Conservation (phyloP, 2,329 filamentous ascomycete genomes). For the Paradendryphiella salina region DNA sequence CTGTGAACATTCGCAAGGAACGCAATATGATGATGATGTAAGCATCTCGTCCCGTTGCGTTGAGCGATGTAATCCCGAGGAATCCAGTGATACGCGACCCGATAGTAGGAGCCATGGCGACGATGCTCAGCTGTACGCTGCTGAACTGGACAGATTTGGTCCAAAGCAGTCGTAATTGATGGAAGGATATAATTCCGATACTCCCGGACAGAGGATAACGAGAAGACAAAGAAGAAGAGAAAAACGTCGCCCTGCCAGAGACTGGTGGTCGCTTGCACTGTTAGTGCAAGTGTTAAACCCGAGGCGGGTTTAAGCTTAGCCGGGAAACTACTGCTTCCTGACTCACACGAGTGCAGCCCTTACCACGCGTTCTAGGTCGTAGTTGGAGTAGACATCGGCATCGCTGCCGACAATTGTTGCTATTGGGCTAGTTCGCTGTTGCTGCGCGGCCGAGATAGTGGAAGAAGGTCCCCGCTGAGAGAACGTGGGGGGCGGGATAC, state of each 20-base stretch:
- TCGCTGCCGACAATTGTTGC: background rate
- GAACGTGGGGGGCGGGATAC: background rate
- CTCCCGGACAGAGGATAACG: slow-evolving; percentile 2
- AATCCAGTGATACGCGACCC: slow-evolving; percentile 32
- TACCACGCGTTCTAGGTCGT: background rate
- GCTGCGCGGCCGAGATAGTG: slow-evolving; percentile 12
- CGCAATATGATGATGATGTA: slow-evolving; percentile 51
- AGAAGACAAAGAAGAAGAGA: slow-evolving; percentile 13
- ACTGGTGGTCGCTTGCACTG: slow-evolving; percentile 8
- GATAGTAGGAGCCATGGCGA: slow-evolving; percentile 24
- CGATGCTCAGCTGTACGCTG: background rate
- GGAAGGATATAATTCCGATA: background rate
- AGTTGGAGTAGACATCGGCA: slow-evolving; percentile 1
- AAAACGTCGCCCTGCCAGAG: slow-evolving; percentile 9
- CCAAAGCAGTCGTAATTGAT: background rate
- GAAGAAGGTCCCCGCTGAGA: background rate
- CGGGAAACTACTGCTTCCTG: background rate
- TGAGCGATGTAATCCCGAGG: slow-evolving; percentile 39
- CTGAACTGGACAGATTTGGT: background rate
- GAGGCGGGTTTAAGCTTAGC: slow-evolving; percentile 15
- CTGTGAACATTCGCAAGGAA: slow-evolving; percentile 42
- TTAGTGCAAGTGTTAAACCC: slow-evolving; percentile 19
- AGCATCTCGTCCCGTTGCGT: slow-evolving; percentile 42
- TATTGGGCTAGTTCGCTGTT: background rate
- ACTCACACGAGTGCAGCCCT: slow-evolving; percentile 10